Percentiles rank a stretch among this genome's conserved stretches.
These are phyloP conservation scores for Inga leiocalycina DNA, from an alignment of 306 rosid species.

Conservation along the genomic window DNA sequence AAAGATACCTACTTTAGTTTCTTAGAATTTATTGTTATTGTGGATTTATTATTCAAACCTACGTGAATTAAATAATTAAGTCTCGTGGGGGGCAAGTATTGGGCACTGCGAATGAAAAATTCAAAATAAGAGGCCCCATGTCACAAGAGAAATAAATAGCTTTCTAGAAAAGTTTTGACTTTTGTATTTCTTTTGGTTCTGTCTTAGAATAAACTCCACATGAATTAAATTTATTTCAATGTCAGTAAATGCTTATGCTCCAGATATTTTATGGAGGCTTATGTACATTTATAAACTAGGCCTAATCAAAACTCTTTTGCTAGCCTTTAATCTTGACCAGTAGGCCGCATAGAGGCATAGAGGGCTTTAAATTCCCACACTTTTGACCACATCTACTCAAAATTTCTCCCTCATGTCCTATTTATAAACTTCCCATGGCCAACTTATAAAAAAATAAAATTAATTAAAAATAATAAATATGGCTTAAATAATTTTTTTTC, in stretches of 20 bases:
- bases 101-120: background rate
- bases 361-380: no score
- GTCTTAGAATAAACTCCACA: background rate
- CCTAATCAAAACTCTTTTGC: no score
- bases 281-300: no score
- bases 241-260: background rate
- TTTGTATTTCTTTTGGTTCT: background rate
- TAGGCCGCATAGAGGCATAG: no score
- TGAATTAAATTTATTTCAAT: background rate
- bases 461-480: no score
- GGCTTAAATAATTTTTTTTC: no score
- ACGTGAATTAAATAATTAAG: background rate
- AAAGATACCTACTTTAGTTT: background rate
- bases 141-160: background rate
- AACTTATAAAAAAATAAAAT: no score
- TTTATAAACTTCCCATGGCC: no score
- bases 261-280: background rate
- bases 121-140: background rate
- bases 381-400: no score
- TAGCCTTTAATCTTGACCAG: no score
- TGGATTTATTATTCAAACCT: background rate
- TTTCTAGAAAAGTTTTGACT: background rate
- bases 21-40: background rate
- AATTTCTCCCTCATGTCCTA: no score
- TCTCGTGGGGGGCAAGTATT: background rate